phyloP scores from a whole-genome alignment of 371 early-diverging fungal genomes.

The Entomophthora muscae region DNA sequence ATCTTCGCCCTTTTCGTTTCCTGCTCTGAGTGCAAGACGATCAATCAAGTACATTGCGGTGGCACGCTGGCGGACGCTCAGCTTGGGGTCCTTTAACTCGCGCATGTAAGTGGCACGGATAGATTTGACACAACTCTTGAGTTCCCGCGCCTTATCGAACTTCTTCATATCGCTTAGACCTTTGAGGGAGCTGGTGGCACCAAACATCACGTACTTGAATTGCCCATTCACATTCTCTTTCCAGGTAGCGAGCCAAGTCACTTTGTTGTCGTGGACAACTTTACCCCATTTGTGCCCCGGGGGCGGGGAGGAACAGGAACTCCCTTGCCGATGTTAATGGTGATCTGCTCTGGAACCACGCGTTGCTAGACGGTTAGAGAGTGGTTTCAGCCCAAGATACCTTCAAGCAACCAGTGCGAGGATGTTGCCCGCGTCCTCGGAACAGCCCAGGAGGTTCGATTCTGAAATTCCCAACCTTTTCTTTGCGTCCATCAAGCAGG shows the following conservation, averaged over 20 bases:
- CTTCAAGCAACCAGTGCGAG: constrained; percentile 84
- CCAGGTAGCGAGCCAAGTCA: constrained; percentile 97
- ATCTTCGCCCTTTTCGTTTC: constrained; percentile 93
- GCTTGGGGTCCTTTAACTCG: constrained; percentile 57
- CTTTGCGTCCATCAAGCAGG: constrained; percentile 76
- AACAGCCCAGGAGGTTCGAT: constrained; percentile 95
- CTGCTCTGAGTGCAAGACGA: constrained; percentile 86
- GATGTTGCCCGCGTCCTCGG: constrained; percentile 92
- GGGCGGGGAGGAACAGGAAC: constrained; percentile 65
- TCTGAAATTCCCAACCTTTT: constrained; percentile 92
- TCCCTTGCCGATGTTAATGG: constrained; percentile 69
- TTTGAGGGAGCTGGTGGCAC: constrained; percentile 78
- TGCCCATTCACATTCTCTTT: constrained; percentile 86
- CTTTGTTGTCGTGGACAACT: constrained; percentile 75
- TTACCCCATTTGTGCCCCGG: constrained; percentile 77
- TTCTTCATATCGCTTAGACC: constrained; percentile 90
- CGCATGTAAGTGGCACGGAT: constrained; percentile 62
- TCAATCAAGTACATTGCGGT: constrained; percentile 94
- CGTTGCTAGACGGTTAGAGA: constrained; percentile 32
- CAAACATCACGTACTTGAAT: constrained; percentile 87
- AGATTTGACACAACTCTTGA: constrained; percentile 52
- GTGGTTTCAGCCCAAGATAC: constrained; percentile 16
- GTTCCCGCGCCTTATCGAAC: constrained; percentile 84
- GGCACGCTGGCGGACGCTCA: constrained; percentile 70
- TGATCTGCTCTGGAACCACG: constrained; percentile 81